Evolutionary conservation across 2,329 filamentous ascomycete genomes (phyloP).

Genomic region (Akanthomyces dipterigenus): DNA sequence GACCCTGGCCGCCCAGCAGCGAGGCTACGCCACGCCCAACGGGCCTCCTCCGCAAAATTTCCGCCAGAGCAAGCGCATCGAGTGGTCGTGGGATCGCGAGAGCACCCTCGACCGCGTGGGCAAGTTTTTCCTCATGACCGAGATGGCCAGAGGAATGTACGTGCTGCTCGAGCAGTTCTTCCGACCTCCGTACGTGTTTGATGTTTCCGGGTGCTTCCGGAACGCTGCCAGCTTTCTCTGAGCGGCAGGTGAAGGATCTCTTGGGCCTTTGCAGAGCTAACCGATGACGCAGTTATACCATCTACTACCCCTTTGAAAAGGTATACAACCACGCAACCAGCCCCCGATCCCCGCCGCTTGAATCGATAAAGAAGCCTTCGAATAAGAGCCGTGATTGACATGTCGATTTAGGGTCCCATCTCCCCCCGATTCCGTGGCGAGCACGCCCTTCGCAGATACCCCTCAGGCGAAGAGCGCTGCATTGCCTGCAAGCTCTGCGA

Average conservation of each 20-base stretch:
- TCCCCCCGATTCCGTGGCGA: constrained; percentile 97
- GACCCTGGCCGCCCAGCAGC: constrained; percentile 21
- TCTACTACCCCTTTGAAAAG: constrained; percentile 98
- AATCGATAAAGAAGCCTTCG: no score
- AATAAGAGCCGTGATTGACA: not conserved
- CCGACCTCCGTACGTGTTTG: constrained; percentile 79
- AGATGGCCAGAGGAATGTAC: constrained; percentile 98
- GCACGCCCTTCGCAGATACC: constrained; percentile 92
- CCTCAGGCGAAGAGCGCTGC: constrained; percentile 95
- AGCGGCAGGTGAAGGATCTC: not conserved
- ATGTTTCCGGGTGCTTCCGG: not conserved
- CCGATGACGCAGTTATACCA: constrained; percentile 69
- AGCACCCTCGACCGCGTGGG: constrained; percentile 74
- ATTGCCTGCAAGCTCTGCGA: constrained; percentile 99
- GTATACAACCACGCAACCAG: constrained; percentile 31
- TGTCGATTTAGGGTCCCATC: constrained; percentile 64
- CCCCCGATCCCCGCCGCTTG: no score
- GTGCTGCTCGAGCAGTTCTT: constrained; percentile 97
- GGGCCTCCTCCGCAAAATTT: constrained; percentile 77
- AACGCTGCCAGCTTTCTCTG: not conserved
- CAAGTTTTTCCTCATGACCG: constrained; percentile 90
- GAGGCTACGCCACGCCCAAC: constrained; percentile 59
- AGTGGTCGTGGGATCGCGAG: constrained; percentile 78
- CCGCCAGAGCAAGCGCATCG: constrained; percentile 63
- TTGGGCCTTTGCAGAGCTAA: not conserved